A percentile compares a stretch with the other conserved stretches of the same genome.
phyloP scores from a whole-genome alignment of 805 yeast species.

The Candida caryicola region DNA sequence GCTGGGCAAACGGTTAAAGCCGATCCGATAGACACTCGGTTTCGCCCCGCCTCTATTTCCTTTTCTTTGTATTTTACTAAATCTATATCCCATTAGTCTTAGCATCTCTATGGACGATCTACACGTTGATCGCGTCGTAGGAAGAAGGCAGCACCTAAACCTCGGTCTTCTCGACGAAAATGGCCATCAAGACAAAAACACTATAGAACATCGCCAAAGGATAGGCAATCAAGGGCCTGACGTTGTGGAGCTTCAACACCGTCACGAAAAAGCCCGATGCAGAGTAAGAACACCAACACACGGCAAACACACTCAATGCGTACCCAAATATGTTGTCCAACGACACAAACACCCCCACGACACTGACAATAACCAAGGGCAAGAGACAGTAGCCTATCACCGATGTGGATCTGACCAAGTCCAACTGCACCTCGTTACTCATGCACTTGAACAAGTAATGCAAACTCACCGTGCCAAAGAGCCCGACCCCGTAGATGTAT shows the following conservation, averaged over 20 bases:
- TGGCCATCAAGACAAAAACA: conserved; percentile 93
- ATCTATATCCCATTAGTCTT: no score
- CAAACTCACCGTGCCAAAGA: conserved; percentile 82
- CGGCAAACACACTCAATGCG: conserved; percentile 59
- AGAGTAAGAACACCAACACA: conserved; percentile 88
- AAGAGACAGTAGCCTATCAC: conserved; percentile 91
- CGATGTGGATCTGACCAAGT: conserved; percentile 73
- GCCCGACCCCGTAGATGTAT: conserved; percentile 92
- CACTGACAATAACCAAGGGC: conserved; percentile 79
- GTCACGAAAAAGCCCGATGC: conserved; percentile 91
- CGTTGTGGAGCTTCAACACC: conserved; percentile 76
- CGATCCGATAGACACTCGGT: no score
- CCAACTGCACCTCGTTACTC: conserved; percentile 63
- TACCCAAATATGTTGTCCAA: conserved; percentile 79
- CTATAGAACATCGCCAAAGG: conserved; percentile 90
- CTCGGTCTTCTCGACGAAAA: conserved; percentile 55
- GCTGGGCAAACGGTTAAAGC: no score
- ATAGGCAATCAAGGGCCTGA: conserved; percentile 87
- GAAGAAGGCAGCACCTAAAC: no score
- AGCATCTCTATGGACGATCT: no score
- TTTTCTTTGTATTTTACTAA: no score
- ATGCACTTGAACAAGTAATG: conserved; percentile 84
- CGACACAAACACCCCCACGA: conserved; percentile 61
- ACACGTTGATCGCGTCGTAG: no score
- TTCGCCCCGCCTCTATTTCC: no score